These are phyloP conservation scores for Corynascus novoguineensis DNA, from an alignment of 495 filamentous ascomycete species.

Conservation along the genomic window DNA sequence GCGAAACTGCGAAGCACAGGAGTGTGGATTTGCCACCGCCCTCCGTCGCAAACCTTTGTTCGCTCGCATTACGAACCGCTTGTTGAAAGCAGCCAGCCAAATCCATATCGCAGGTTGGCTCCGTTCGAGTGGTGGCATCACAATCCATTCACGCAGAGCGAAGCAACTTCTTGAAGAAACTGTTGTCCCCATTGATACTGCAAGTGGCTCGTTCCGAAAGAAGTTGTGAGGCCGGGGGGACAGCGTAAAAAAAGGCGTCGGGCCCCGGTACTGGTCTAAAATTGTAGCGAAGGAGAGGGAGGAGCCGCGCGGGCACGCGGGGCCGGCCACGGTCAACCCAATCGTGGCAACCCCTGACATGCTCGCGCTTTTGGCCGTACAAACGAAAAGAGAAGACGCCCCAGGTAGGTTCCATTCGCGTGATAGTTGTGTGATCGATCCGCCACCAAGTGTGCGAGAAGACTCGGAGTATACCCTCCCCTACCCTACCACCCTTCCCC, in stretches of 20 bases:
- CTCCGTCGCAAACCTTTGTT: too few relatives aligned
- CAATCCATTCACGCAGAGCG: neutral
- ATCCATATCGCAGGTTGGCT: neutral
- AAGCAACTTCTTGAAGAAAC: neutral
- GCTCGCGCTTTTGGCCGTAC: neutral
- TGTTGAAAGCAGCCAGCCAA: neutral
- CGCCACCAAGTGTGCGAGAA: conserved; percentile 34
- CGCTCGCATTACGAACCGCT: too few relatives aligned
- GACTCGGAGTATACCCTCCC: conserved; percentile 26
- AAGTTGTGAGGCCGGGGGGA: neutral
- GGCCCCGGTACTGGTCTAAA: conserved; percentile 10
- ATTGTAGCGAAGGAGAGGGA: conserved; percentile 4
- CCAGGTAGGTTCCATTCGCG: neutral
- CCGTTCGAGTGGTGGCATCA: neutral
- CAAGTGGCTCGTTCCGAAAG: conserved; percentile 2
- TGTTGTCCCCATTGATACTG: neutral
- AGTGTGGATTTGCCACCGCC: too few relatives aligned
- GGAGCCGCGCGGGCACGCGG: neutral
- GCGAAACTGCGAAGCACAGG: too few relatives aligned
- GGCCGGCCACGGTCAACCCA: neutral
- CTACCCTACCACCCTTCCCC: conserved; percentile 23
- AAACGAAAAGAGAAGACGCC: conserved; percentile 8
- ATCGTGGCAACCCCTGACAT: neutral
- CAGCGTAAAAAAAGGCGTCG: neutral
- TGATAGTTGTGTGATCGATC: conserved; percentile 37